Conservation (phyloP, 345 rosid genomes). For the Acer yangbiense region DNA sequence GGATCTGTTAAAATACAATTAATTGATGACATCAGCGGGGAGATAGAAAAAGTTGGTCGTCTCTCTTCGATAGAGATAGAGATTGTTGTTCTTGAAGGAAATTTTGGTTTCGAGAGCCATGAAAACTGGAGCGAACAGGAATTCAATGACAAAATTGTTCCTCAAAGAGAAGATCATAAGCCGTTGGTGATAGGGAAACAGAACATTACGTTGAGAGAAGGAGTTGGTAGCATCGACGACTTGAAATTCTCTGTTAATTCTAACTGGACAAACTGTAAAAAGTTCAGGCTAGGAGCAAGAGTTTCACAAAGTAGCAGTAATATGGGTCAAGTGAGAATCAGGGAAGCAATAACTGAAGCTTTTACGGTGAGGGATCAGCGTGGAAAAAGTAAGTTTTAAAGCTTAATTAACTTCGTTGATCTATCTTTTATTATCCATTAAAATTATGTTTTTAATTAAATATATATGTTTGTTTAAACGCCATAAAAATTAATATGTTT, state of each 20-base stretch:
- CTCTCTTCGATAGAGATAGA: constrained; percentile 32
- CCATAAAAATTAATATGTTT: too few relatives aligned
- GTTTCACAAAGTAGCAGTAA: constrained; percentile 27
- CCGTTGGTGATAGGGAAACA: constrained; percentile 70
- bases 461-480: too few relatives aligned
- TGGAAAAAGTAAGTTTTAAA: too few relatives aligned
- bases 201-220: constrained; percentile 39
- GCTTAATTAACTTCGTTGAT: not conserved
- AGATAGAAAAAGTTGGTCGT: constrained; percentile 32
- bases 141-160: constrained; percentile 49
- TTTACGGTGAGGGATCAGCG: constrained; percentile 72
- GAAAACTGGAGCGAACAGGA: constrained; percentile 52
- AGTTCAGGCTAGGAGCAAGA: constrained; percentile 74
- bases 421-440: too few relatives aligned
- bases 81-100: constrained; percentile 62
- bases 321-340: constrained; percentile 36
- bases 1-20: constrained; percentile 44
- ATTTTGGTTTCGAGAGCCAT: constrained; percentile 43
- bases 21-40: constrained; percentile 42
- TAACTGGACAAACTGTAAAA: constrained; percentile 56
- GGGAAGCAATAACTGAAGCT: constrained; percentile 68
- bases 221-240: constrained; percentile 47
- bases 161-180: constrained; percentile 59
- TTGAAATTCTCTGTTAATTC: constrained; percentile 39
- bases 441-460: too few relatives aligned